These are phyloP conservation scores for Phytophthora nicotianae DNA, from an alignment of 352 stramenopile species.

Conservation along the genomic window DNA sequence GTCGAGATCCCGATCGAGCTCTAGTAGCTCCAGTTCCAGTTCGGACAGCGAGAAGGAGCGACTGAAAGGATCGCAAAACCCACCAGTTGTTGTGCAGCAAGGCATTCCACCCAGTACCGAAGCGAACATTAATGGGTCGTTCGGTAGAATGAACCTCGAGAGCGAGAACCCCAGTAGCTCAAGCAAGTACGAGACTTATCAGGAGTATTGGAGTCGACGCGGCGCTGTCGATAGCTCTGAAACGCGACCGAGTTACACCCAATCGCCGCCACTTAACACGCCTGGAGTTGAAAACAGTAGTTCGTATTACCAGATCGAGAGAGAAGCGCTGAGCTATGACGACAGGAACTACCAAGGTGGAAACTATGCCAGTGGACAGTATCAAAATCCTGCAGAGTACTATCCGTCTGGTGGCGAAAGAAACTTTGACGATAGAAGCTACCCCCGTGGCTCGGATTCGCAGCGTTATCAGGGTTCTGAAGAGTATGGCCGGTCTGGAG, in stretches of 20 bases:
- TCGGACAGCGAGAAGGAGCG: conserved; percentile 3
- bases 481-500: background rate
- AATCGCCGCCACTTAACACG: background rate
- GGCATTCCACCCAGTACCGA: background rate
- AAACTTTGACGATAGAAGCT: background rate
- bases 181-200: conserved; percentile 24
- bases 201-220: conserved; percentile 30
- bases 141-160: conserved; percentile 15
- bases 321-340: background rate
- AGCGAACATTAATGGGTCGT: conserved; percentile 3
- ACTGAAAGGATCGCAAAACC: background rate
- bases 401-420: background rate
- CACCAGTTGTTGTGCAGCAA: background rate
- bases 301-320: background rate
- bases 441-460: background rate
- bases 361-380: background rate
- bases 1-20: conserved; percentile 6
- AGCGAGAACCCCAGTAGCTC: background rate
- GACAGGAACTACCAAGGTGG: background rate
- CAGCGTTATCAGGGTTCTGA: background rate
- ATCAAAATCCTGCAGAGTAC: background rate
- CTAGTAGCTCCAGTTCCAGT: conserved; percentile 14
- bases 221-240: background rate
- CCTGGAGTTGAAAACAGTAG: background rate
- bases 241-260: background rate